Base-by-base conservation (phyloP, 2,329 filamentous ascomycete genomes). In the Didymella segeticola region DNA sequence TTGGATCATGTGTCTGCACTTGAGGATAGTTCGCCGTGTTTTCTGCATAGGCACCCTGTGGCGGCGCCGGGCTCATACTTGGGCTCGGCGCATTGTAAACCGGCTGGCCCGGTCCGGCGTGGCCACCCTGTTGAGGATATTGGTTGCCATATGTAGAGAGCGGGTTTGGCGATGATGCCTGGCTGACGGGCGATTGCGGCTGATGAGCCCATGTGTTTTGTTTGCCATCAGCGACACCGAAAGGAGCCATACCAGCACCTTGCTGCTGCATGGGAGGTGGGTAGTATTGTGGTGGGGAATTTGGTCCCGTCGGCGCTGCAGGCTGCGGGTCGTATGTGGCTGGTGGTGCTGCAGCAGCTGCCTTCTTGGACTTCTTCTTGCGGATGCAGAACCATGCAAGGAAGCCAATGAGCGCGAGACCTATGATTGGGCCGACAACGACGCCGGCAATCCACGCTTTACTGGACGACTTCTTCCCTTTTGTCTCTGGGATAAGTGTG, bases 371-470 rank as follows among this genome's bases (percentile, higher is more conserved):
- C 25, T 60, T 61, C 57, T 64, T 67, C 42, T 56, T 61, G 25
- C 58, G 57, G 10, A 69, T 39, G 53, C 56, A 58, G 57, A 66
- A 60, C 43, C 53, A 64, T 9, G 58, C 37, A 7, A 58, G 27
- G 9, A 55, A 23, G 6, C 56, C 61, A 23, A 68, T 36, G 14
- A 68, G 39, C n/a, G 63, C 62, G 27, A 69, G 55, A 10, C 61
- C 64, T 2, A 58, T 41, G 22, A 70, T 42, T 12, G 65, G 65
- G 1, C 67, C 66, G 7, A 69, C 55, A 22, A 70, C 64, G 0
- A 57, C 66, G n/a, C 66, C 68, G 8, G 68, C 65, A 23, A 71
- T 71, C 68, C 68, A 71, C 10, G 64, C 65, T 48, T 69, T 64
- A 53, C 60, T 63, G 22, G 55, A 50, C 3, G 43, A 43, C 26